Base-by-base conservation (phyloP, 2,329 filamentous ascomycete species). In the Pezicula rhizophila region DNA sequence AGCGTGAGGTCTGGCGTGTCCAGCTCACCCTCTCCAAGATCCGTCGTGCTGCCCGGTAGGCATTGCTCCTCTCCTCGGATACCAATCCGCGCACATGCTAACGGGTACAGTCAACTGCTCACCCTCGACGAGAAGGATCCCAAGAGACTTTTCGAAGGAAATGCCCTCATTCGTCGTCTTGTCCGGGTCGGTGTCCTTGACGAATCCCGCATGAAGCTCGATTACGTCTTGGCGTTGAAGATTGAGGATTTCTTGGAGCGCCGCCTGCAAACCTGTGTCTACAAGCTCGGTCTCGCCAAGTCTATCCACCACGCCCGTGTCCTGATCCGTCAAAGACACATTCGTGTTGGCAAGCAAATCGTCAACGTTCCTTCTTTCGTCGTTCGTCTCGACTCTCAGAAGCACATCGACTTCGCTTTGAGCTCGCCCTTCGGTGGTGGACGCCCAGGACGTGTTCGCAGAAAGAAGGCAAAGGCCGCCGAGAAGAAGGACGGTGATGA, bases 191-290 rank as follows among this genome's bases (percentile, higher is more conserved):
- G 93, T 89, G 93, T 99, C 70, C 89, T 99, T 70, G 93, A 99
- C 75, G 93, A 99, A 82, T 91, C 91, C 73, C 93, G 93, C 84
- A 99, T 99, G 93, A 99, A 96, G 88, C 93, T 99, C 83, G 93
- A 99, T 96, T 96, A 99, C 87, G 93, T 99, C 72, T 80, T 99
- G 72, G 93, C 93, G 78, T 86, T 99, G 56, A 95, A 96, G 84
- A 87, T 95, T 68, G 93, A 99, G 79, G 93, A 99, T 78, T 99
- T 99, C 87, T 84, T 99, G 78, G 93, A 99, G 87, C 92, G 93
- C 69, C 91, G 93, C 76, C 91, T 97, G 64, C 92, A 99, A 86
- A 99, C 93, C 68, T 96, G 92, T 70, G 93, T 99, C 75, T 97
- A 96, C 87, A 97, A 99, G 88, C 91, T 99, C 68, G 93, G 93